Base-by-base conservation (phyloP, 2,329 filamentous ascomycete genomes). In the Fusarium nurragi region DNA sequence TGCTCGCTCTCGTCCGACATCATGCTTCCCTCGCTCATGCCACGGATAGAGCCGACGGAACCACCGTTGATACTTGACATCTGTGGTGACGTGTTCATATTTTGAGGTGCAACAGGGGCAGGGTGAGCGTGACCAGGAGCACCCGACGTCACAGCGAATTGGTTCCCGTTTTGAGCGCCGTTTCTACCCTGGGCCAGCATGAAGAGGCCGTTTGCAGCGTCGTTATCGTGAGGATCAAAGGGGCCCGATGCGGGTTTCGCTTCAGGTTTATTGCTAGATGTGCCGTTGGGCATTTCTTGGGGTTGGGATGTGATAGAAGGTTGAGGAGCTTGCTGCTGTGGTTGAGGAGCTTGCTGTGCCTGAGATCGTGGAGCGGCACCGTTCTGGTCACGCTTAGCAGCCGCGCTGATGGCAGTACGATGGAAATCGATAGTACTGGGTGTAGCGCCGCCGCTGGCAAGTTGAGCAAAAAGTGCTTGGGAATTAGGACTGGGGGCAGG, bases 351-450 rank as follows among this genome's bases (percentile, higher is more conserved):
- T 68, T 83, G 79, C 77, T 83, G 71, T 43, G 63, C 56, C 49
- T 71, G 46, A 18, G 66, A 46, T 54, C 65, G 60, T 47, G 64
- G 55, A 67, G 77, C 43, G 74, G 68, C 65, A 72, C 79, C 71
- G 56, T 77, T 76, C 64, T 82, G 81, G 43, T 86, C 82, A 23
- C 81, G 80, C 75, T 90, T 90, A 16, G 86, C 86, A 16, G 90
- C 90, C 19, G 92, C 92, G 68, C 87, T 93, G 77, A 98, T 81
- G 25, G 94, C 95, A 65, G 94, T 97, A 59, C 94, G 90, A 72
- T 98, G 94, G 72, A 99, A 99, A 73, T 99, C 95, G 46, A 97
- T 81, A 1, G 94, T 97, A 62, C 90, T 90, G 10, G 95, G 95
- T 2, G 95, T 99, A 5, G 93, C 91, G 54, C 90, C 91, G 66